phyloP scores from a whole-genome alignment of 768 basidiomycete genomes.

The Suillus placidus region DNA sequence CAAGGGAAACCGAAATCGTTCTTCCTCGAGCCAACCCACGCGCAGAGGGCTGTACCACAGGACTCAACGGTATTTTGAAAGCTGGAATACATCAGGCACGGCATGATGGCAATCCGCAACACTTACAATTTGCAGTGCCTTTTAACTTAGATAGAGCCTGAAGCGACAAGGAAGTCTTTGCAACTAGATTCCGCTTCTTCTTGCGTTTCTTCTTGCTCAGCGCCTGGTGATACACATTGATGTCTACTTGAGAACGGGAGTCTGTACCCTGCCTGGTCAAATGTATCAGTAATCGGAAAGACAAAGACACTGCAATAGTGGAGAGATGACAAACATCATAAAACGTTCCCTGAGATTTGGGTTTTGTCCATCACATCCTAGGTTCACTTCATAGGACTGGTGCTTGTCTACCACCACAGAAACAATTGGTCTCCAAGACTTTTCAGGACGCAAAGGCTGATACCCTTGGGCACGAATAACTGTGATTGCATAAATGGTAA shows the following conservation, averaged over 20 bases:
- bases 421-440: constrained; percentile 69
- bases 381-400: constrained; percentile 53
- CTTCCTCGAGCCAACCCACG: constrained; percentile 16
- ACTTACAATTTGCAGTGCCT: constrained; percentile 48
- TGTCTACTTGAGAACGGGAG: constrained; percentile 45
- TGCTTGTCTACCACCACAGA: constrained; percentile 57
- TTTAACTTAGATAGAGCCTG: constrained; percentile 56
- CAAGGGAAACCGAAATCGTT: constrained; percentile 10
- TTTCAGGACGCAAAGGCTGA: constrained; percentile 54
- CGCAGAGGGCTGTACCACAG: constrained; percentile 22
- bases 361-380: constrained; percentile 73
- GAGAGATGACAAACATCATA: constrained; percentile 47
- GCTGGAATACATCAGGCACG: constrained; percentile 29
- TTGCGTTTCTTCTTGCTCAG: constrained; percentile 65
- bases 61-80: constrained; percentile 48
- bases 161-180: constrained; percentile 50
- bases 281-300: not conserved
- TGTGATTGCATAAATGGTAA: constrained; percentile 15
- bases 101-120: not conserved
- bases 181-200: constrained; percentile 59
- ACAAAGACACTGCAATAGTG: not conserved
- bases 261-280: constrained; percentile 37
- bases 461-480: constrained; percentile 45
- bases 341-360: constrained; percentile 61
- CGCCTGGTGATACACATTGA: constrained; percentile 60